These are phyloP conservation scores for Teunomyces kruisii DNA, from an alignment of 805 yeast genomes.

Conservation along the genomic window DNA sequence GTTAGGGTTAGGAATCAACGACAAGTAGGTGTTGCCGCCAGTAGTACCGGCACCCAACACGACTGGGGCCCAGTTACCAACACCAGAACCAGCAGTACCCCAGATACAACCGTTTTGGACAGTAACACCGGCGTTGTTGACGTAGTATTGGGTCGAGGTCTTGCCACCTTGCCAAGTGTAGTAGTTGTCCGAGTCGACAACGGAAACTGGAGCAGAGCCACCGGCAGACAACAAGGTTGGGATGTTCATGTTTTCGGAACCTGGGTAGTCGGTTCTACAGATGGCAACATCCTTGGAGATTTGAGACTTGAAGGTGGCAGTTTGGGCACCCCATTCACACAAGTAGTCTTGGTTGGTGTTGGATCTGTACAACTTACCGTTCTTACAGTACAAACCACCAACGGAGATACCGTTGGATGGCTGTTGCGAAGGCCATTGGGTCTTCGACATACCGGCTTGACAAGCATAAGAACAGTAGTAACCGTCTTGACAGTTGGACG, in stretches of 20 bases:
- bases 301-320: slow-evolving; percentile 55
- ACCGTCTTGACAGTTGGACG: slow-evolving; percentile 56
- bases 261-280: slow-evolving; percentile 81
- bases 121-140: slow-evolving; percentile 73
- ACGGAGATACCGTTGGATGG: slow-evolving; percentile 69
- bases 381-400: slow-evolving; percentile 67
- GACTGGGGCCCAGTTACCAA: slow-evolving; percentile 81
- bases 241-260: slow-evolving; percentile 76
- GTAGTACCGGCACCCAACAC: slow-evolving; percentile 75
- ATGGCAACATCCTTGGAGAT: slow-evolving; percentile 55
- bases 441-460: slow-evolving; percentile 77
- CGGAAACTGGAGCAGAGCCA: slow-evolving; percentile 50
- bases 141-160: slow-evolving; percentile 74
- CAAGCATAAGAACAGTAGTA: slow-evolving; percentile 77
- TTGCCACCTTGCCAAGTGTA: slow-evolving; percentile 61
- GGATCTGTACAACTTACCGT: slow-evolving; percentile 62
- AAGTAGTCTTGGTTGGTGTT: slow-evolving; percentile 50
- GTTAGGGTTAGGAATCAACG: slow-evolving; percentile 78
- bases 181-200: slow-evolving; percentile 59
- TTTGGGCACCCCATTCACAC: slow-evolving; percentile 63
- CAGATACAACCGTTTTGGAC: slow-evolving; percentile 69
- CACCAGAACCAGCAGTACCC: slow-evolving; percentile 58
- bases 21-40: slow-evolving; percentile 60
- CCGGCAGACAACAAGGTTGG: slow-evolving; percentile 66
- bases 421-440: slow-evolving; percentile 73